Conservation (phyloP, 1,284 basidiomycete genomes). For the Malassezia restricta region DNA sequence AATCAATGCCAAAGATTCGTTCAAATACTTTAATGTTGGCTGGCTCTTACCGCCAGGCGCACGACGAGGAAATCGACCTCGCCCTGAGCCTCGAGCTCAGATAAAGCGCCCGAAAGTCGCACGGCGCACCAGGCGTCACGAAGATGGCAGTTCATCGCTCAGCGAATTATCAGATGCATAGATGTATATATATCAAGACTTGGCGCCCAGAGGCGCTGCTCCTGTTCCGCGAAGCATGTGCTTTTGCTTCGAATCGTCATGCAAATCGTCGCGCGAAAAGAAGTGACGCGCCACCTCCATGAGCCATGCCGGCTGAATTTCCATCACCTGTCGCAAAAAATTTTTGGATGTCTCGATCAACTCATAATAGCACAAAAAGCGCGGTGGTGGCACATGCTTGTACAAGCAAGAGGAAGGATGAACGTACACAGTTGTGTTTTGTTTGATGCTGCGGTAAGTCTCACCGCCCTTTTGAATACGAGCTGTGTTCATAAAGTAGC, state of each 20-base stretch:
- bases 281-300: slow-evolving; percentile 55
- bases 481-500: slow-evolving; percentile 84
- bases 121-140: background rate
- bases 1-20: slow-evolving; percentile 62
- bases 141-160: slow-evolving; percentile 3
- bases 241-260: slow-evolving; percentile 13
- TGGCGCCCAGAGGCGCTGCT: background rate
- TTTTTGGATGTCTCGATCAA: slow-evolving; percentile 56
- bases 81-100: background rate
- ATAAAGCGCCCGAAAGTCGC: background rate
- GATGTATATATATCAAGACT: background rate
- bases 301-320: slow-evolving; percentile 87
- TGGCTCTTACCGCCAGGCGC: slow-evolving; percentile 71
- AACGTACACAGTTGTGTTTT: slow-evolving; percentile 85
- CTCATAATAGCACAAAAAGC: slow-evolving; percentile 81
- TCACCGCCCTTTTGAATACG: slow-evolving; percentile 37
- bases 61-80: slow-evolving; percentile 11
- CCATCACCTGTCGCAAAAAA: slow-evolving; percentile 76
- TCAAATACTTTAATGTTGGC: slow-evolving; percentile 69
- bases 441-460: slow-evolving; percentile 75
- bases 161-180: slow-evolving; percentile 12
- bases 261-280: slow-evolving; percentile 28
- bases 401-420: slow-evolving; percentile 91
- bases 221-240: slow-evolving; percentile 8
- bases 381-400: slow-evolving; percentile 84